A percentile compares a stretch with the other conserved stretches of the same genome.
Evolutionary conservation across 805 yeast genomes (phyloP).

Genomic region (Diddensiella transvaalensis): DNA sequence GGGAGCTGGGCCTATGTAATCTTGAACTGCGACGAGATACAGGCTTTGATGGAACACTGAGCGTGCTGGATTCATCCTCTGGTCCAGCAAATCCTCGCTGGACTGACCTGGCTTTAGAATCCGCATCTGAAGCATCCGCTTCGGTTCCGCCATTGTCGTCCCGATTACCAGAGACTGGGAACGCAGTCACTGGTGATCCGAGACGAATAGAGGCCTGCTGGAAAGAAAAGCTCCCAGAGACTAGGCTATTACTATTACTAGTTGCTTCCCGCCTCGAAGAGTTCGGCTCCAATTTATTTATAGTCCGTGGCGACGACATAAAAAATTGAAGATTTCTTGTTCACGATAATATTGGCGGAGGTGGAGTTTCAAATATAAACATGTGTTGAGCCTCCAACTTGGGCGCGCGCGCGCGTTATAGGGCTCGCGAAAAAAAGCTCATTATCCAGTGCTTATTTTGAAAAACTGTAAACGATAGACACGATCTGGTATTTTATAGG

Average conservation of each 20-base stretch:
- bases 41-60: conserved; percentile 1
- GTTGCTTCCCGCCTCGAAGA: not conserved
- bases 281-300: not conserved
- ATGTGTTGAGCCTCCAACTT: too few relatives aligned
- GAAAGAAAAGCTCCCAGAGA: conserved; percentile 19
- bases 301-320: not conserved
- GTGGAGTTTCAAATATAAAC: too few relatives aligned
- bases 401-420: too few relatives aligned
- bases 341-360: too few relatives aligned
- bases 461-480: too few relatives aligned
- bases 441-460: too few relatives aligned
- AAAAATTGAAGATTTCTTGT: too few relatives aligned
- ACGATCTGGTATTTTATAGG: too few relatives aligned
- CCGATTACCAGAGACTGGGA: not conserved
- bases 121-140: not conserved
- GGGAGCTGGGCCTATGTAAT: conserved; percentile 3
- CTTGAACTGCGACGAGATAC: conserved; percentile 1
- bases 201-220: conserved; percentile 22
- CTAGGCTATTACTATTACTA: not conserved
- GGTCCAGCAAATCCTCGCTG: conserved; percentile 2
- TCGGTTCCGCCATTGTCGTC: conserved; percentile 2
- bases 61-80: not conserved
- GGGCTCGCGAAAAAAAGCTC: too few relatives aligned
- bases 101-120: not conserved
- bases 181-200: conserved; percentile 20